phyloP scores from a whole-genome alignment of 495 filamentous ascomycete species.

The Aspergillus taichungensis region DNA sequence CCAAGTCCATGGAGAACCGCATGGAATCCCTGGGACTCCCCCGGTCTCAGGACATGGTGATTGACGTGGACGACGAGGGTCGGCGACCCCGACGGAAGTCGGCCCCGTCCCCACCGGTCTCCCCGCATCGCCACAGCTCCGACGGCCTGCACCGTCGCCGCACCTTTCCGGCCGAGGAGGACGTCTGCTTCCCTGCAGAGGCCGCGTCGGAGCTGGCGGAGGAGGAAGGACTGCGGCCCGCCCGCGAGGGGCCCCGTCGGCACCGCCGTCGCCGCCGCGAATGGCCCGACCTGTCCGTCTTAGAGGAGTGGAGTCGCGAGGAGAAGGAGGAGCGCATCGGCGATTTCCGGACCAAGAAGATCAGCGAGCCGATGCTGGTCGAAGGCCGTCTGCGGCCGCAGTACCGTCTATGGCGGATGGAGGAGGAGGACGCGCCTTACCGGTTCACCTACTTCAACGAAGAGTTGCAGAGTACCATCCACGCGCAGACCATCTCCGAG shows the following conservation, averaged over 20 bases:
- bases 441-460: conserved; percentile 99
- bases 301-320: conserved; percentile 85
- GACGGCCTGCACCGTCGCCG: conserved; percentile 37
- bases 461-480: conserved; percentile 86
- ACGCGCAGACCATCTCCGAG: conserved; percentile 89
- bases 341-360: conserved; percentile 80
- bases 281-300: conserved; percentile 63
- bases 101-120: conserved; percentile 21
- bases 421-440: conserved; percentile 86
- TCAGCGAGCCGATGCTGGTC: conserved; percentile 86
- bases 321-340: conserved; percentile 89
- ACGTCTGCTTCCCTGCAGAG: conserved; percentile 88
- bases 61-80: conserved; percentile 46
- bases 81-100: conserved; percentile 22
- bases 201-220: conserved; percentile 69
- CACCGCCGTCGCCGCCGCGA: conserved; percentile 41
- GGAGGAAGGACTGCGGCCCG: conserved; percentile 49
- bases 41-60: conserved; percentile 41
- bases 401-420: conserved; percentile 69
- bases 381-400: conserved; percentile 80
- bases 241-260: conserved; percentile 43
- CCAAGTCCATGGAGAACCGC: conserved; percentile 25
- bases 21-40: conserved; percentile 17
- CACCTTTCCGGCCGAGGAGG: conserved; percentile 60
- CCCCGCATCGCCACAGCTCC: conserved; percentile 12